Conservation (phyloP, 257 asterid species). For the Penstemon newberryi region DNA sequence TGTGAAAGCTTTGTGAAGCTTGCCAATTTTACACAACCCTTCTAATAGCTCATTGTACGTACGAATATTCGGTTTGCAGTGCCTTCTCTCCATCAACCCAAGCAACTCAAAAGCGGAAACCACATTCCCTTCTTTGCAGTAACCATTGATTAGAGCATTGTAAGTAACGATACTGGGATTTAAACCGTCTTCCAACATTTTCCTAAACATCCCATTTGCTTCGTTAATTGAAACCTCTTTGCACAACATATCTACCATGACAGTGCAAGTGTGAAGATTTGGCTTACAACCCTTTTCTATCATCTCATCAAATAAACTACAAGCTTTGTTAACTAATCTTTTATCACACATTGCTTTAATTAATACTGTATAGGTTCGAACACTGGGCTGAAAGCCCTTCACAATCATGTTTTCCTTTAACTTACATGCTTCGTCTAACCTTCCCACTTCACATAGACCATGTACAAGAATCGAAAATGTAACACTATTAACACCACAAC, state of each 20-base stretch:
- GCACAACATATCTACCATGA: constrained; percentile 42
- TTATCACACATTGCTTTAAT: constrained; percentile 43
- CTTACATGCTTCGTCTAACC: constrained; percentile 36
- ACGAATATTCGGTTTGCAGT: constrained; percentile 45
- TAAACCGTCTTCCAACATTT: constrained; percentile 40
- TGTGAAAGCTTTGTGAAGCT: constrained; percentile 41
- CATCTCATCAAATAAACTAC: constrained; percentile 45
- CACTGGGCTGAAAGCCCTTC: constrained; percentile 38
- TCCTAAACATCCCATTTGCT: constrained; percentile 47
- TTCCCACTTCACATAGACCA: constrained; percentile 44
- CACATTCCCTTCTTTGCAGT: constrained; percentile 47
- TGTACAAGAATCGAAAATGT: constrained; percentile 42
- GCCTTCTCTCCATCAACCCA: constrained; percentile 46
- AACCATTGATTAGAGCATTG: constrained; percentile 47
- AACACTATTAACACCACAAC: constrained; percentile 47
- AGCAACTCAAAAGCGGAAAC: constrained; percentile 52
- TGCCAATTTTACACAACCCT: constrained; percentile 43
- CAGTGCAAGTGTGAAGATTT: constrained; percentile 44
- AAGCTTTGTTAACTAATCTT: constrained; percentile 35
- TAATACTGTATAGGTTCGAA: constrained; percentile 45
- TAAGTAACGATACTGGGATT: constrained; percentile 40
- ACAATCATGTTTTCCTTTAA: constrained; percentile 43
- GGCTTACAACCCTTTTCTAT: constrained; percentile 40
- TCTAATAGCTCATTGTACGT: constrained; percentile 52
- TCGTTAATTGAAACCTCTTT: constrained; percentile 43